Percentiles rank a stretch among this genome's conserved stretches.
phyloP scores from a whole-genome alignment of 2,329 filamentous ascomycete genomes.

The Hypoxylon sp. region DNA sequence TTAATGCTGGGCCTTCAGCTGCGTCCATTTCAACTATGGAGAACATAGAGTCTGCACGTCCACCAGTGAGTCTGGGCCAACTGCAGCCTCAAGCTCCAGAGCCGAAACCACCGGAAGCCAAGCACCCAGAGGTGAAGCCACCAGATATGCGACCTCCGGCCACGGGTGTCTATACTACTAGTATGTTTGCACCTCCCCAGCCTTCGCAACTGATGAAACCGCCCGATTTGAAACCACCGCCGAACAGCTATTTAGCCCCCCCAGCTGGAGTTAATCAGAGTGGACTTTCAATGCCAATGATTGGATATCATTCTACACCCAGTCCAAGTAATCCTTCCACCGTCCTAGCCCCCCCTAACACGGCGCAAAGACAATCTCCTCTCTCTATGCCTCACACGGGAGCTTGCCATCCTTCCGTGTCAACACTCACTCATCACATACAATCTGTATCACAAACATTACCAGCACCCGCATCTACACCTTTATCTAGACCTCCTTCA shows the following conservation, averaged over 20 bases:
- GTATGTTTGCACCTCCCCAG: conserved; percentile 51
- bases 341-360: conserved; percentile 61
- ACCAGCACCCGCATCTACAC: conserved; percentile 18
- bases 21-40: conserved; percentile 12
- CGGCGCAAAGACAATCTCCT: conserved; percentile 54
- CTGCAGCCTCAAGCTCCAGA: conserved; percentile 32
- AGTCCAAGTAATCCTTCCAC: conserved; percentile 51
- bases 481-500: conserved; percentile 20
- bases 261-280: conserved; percentile 49
- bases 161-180: conserved; percentile 49
- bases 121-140: conserved; percentile 46
- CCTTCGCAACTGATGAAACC: conserved; percentile 49
- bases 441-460: conserved; percentile 23
- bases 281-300: conserved; percentile 53
- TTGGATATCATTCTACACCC: conserved; percentile 51
- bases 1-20: conserved; percentile 20
- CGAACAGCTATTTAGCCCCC: conserved; percentile 51
- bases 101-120: conserved; percentile 39
- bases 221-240: conserved; percentile 47
- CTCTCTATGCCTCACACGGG: conserved; percentile 53
- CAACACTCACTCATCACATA: conserved; percentile 16
- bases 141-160: conserved; percentile 46
- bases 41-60: conserved; percentile 14
- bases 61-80: conserved; percentile 12
- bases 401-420: conserved; percentile 36